These are phyloP conservation scores for Penicillium canariense DNA, from an alignment of 495 filamentous ascomycete species.

Conservation along the genomic window DNA sequence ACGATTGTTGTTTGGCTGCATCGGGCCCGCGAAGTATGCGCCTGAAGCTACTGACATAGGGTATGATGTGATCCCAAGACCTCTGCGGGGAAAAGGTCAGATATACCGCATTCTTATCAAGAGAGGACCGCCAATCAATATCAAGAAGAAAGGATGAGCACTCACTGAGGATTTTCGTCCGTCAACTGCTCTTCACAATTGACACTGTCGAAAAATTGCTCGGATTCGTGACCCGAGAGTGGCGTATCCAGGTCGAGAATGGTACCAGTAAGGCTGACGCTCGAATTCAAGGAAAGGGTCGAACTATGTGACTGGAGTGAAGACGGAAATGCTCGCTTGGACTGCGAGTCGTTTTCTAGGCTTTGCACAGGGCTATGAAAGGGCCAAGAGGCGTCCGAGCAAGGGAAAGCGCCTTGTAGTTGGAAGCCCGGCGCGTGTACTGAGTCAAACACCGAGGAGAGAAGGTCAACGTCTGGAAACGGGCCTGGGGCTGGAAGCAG, in stretches of 20 bases:
- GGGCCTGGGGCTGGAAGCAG: constrained; percentile 14
- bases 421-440: constrained; percentile 18
- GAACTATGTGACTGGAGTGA: constrained; percentile 14
- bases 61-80: constrained; percentile 23
- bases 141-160: not conserved
- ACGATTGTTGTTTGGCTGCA: constrained; percentile 30
- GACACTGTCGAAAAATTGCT: constrained; percentile 9
- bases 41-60: constrained; percentile 31
- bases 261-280: constrained; percentile 8
- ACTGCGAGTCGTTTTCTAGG: constrained; percentile 5
- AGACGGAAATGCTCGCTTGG: constrained; percentile 6
- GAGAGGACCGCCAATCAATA: not conserved
- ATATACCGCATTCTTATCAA: not conserved
- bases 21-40: constrained; percentile 24
- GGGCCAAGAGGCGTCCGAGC: constrained; percentile 12
- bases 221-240: constrained; percentile 5
- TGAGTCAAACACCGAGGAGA: constrained; percentile 17
- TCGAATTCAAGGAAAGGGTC: constrained; percentile 9
- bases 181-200: constrained; percentile 8
- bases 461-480: constrained; percentile 3
- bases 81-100: constrained; percentile 13
- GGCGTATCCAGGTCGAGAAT: constrained; percentile 7
- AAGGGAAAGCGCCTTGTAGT: constrained; percentile 7
- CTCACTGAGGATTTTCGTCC: constrained; percentile 12
- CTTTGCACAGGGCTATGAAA: constrained; percentile 10